Evolutionary conservation across 306 rosid genomes (phyloP).

Genomic region (Castanopsis chinensis): DNA sequence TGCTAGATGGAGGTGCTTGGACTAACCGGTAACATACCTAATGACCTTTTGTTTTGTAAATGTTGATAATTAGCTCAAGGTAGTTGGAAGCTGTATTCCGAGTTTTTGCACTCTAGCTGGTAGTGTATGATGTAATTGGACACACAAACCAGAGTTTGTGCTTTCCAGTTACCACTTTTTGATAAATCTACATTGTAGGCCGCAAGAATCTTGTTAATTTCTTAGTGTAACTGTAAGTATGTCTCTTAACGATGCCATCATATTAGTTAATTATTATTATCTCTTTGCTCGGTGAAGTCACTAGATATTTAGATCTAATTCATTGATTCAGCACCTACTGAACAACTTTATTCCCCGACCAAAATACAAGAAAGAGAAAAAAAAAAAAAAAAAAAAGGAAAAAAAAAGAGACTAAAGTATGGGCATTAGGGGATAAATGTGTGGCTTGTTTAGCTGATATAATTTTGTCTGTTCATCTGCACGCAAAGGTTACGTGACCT

Average conservation of each 20-base stretch:
- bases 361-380: too few relatives aligned
- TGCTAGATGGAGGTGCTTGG: conserved; percentile 26
- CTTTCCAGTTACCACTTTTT: conserved; percentile 19
- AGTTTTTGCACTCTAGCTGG: conserved; percentile 29
- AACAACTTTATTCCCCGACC: too few relatives aligned
- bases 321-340: not conserved
- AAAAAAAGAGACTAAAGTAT: too few relatives aligned
- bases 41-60: conserved; percentile 25
- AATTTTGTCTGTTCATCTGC: too few relatives aligned
- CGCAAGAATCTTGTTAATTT: conserved; percentile 16
- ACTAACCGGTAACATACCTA: conserved; percentile 39
- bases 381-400: too few relatives aligned
- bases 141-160: conserved; percentile 24
- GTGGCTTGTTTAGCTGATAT: too few relatives aligned
- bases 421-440: too few relatives aligned
- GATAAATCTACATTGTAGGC: conserved; percentile 12
- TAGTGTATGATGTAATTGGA: conserved; percentile 13
- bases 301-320: not conserved
- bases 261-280: not conserved
- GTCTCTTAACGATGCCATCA: conserved; percentile 2
- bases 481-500: too few relatives aligned
- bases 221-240: conserved; percentile 27
- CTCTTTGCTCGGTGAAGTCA: not conserved
- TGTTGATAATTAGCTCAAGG: conserved; percentile 23
- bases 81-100: not conserved